phyloP scores from a whole-genome alignment of 2,329 filamentous ascomycete genomes.

The Alternaria metachromatica region DNA sequence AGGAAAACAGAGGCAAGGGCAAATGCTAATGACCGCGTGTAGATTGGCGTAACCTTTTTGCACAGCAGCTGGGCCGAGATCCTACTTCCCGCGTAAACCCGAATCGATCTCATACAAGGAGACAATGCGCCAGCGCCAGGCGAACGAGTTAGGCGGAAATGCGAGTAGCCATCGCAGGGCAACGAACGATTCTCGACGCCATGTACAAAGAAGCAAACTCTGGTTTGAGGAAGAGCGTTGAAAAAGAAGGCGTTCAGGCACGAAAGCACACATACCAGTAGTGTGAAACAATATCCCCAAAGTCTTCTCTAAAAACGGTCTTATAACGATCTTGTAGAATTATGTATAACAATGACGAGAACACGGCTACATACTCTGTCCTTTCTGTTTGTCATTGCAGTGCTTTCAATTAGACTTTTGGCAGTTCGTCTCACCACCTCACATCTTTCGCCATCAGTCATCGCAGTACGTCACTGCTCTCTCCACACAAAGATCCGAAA shows the following conservation, averaged over 20 bases:
- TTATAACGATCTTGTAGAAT: neutral
- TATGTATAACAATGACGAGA: conserved; percentile 3
- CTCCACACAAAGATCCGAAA: neutral
- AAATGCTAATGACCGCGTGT: conserved; percentile 24
- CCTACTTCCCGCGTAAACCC: conserved; percentile 56
- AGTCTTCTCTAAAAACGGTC: neutral
- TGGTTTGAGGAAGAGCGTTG: neutral
- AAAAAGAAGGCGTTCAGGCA: conserved; percentile 4
- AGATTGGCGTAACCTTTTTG: conserved; percentile 61
- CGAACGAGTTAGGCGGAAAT: neutral
- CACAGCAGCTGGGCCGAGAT: conserved; percentile 62
- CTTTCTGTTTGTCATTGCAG: neutral
- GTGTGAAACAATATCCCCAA: neutral
- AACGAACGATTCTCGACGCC: neutral
- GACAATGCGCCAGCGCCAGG: neutral
- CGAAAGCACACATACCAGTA: neutral
- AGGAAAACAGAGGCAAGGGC: neutral
- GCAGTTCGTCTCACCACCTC: neutral
- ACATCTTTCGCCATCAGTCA: neutral
- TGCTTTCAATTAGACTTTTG: neutral
- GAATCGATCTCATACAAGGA: neutral
- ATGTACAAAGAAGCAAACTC: conserved; percentile 1
- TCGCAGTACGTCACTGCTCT: neutral
- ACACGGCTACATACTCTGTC: neutral
- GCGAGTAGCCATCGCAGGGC: neutral